Base-by-base conservation (phyloP, 2,329 filamentous ascomycete genomes). In the Claviceps sp. region DNA sequence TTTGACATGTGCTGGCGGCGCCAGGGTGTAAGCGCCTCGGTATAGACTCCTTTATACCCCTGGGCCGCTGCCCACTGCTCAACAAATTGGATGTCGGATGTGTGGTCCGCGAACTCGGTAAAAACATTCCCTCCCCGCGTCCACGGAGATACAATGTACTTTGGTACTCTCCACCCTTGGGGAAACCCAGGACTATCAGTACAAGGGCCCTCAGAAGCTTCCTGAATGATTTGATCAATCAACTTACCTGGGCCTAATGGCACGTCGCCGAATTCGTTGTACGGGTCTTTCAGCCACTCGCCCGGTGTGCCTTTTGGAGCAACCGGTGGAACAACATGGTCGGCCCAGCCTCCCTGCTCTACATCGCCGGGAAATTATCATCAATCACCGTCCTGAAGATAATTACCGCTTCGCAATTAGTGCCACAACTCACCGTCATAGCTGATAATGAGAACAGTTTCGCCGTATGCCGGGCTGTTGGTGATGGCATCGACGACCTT, bases 261-360 rank as follows among this genome's bases (percentile, higher is more conserved):
- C 41, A 57, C 61, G 5, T 54, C 45, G 5, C 56, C 56, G n/a
- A 52, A 55, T 20, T 55, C 20, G 37, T 50, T 42, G 38, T 72
- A 65, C 0, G 70, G 67, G 48, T 69, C 63, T 60, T 75, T 67
- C 14, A 66, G 63, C 74, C 75, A 78, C 57, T 78, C 75, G 5
- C 75, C 75, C 0, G 70, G 58, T 0, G 74, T 75, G 37, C 67
- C 71, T 20, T 66, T 59, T 16, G 72, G 71, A 0, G 74, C 67
- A 52, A 75, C 70, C 51, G 70, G 70, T 0, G 74, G 74, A 13
- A 67, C 62, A 3, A 78, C 74, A 53, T 77, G 73, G 54, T 78
- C 75, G 9, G 74, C 74, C 62, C 68, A 78, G 46, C 75, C 75
- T 47, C 75, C 75, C n/a, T 72, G 71, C 60, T 79, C 72, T 72